These are phyloP conservation scores for Penicillium cinerascens DNA, from an alignment of 495 filamentous ascomycete genomes.

Conservation along the genomic window DNA sequence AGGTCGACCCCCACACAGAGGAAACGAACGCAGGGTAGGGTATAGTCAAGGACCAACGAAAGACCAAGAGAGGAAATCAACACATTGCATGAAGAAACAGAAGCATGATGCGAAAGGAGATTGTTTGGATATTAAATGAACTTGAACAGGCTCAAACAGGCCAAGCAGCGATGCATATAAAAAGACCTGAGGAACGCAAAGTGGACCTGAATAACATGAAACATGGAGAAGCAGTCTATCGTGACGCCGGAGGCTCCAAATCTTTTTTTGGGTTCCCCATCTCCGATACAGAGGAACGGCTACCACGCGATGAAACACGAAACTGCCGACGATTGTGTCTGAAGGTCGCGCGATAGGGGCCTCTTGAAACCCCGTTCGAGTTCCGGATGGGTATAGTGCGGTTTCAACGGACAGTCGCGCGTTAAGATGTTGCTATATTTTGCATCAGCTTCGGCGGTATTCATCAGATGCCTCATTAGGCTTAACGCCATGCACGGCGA, in stretches of 20 bases:
- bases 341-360: conserved; percentile 24
- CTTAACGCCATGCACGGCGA: conserved; percentile 25
- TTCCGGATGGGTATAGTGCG: conserved; percentile 21
- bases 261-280: conserved; percentile 32
- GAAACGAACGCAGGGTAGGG: conserved; percentile 15
- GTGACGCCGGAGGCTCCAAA: conserved; percentile 29
- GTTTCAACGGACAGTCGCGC: conserved; percentile 46
- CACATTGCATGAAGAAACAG: conserved; percentile 10
- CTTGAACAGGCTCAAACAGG: conserved; percentile 21
- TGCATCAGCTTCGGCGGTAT: conserved; percentile 28
- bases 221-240: conserved; percentile 41
- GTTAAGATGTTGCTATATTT: conserved; percentile 47
- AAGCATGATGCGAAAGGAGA: conserved; percentile 25
- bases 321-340: conserved; percentile 30
- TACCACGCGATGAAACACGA: conserved; percentile 32
- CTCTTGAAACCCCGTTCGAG: conserved; percentile 19
- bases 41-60: conserved; percentile 12
- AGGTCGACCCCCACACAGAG: not conserved
- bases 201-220: conserved; percentile 38
- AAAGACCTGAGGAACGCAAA: conserved; percentile 25
- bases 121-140: conserved; percentile 45
- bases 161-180: conserved; percentile 25
- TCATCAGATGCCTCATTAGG: conserved; percentile 32
- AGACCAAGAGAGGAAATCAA: conserved; percentile 7
- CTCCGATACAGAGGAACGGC: conserved; percentile 22